These are phyloP conservation scores for Zoysia japonica DNA, from an alignment of 176 grass and related monocot genomes.

Conservation along the genomic window DNA sequence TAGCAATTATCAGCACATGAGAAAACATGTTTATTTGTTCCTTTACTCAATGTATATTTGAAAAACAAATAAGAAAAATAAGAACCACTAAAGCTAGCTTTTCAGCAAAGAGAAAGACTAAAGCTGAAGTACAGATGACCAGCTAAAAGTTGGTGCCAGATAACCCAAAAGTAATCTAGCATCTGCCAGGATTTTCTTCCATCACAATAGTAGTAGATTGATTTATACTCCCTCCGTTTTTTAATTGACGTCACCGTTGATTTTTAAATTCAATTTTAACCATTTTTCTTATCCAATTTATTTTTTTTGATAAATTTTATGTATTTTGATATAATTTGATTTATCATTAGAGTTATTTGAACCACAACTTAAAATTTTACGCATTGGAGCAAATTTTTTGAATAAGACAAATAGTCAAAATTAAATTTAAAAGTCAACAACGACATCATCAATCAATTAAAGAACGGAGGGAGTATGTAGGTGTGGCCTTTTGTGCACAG, in stretches of 20 bases:
- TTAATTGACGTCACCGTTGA: too few species aligned
- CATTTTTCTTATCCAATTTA: too few species aligned
- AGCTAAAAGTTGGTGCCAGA: conserved; percentile 24
- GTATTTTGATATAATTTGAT: too few species aligned
- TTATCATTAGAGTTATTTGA: too few species aligned
- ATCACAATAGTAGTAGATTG: conserved; percentile 2
- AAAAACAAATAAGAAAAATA: not conserved
- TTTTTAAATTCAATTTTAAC: too few species aligned
- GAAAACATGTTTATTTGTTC: not conserved
- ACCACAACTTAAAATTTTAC: too few species aligned
- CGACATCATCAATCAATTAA: too few species aligned
- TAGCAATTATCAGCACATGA: conserved; percentile 4
- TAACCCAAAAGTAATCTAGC: conserved; percentile 20
- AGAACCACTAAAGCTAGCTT: conserved; percentile 22
- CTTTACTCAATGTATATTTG: not conserved
- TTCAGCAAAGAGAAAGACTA: not conserved
- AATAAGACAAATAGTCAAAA: too few species aligned
- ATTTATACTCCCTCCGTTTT: not conserved
- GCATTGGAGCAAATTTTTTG: too few species aligned
- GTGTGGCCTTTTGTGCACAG: not conserved
- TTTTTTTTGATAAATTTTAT: too few species aligned
- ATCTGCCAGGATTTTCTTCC: not conserved
- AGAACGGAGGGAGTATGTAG: not conserved
- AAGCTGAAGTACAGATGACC: conserved; percentile 33
- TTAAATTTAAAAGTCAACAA: too few species aligned